A percentile compares a stretch with the other conserved stretches of the same genome.
These are phyloP conservation scores for Ashbya aceris DNA, from an alignment of 1,139 yeast species.

Conservation along the genomic window DNA sequence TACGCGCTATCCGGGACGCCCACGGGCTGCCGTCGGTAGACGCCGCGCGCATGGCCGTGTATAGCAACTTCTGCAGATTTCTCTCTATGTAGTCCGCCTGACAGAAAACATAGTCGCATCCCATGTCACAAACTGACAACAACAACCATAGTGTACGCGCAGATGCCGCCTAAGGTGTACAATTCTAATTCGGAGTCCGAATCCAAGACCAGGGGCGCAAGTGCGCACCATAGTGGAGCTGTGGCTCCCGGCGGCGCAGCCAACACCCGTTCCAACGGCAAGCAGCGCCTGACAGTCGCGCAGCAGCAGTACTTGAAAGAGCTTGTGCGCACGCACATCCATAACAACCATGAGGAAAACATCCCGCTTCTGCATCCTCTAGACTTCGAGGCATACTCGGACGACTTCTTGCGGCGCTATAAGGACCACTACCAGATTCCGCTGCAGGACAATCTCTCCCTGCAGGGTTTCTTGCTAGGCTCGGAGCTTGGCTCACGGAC, in stretches of 20 bases:
- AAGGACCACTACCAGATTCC: constrained; percentile 26
- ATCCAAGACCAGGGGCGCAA: constrained; percentile 13
- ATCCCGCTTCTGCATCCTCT: constrained; percentile 17
- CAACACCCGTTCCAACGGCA: constrained; percentile 15
- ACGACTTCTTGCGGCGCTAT: constrained; percentile 27
- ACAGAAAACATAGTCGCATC: background rate
- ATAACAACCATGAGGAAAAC: constrained; percentile 24
- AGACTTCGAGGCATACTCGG: constrained; percentile 25
- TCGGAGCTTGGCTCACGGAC: constrained; percentile 28
- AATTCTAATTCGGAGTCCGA: constrained; percentile 26
- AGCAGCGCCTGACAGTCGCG: constrained; percentile 26
- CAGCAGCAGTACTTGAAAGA: constrained; percentile 28
- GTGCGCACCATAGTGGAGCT: background rate
- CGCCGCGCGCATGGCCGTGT: constrained; percentile 9
- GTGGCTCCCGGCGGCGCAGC: constrained; percentile 3
- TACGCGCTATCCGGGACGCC: constrained; percentile 5
- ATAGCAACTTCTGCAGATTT: constrained; percentile 13
- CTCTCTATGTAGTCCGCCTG: constrained; percentile 1
- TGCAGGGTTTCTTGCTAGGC: constrained; percentile 26
- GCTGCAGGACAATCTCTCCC: constrained; percentile 24
- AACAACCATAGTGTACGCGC: background rate
- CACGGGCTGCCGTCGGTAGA: constrained; percentile 4
- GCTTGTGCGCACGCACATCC: constrained; percentile 22
- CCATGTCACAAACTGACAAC: too few relatives aligned
- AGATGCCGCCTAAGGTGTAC: constrained; percentile 10